Conservation (phyloP, 352 stramenopile genomes). For the Phytopythium vexans region DNA sequence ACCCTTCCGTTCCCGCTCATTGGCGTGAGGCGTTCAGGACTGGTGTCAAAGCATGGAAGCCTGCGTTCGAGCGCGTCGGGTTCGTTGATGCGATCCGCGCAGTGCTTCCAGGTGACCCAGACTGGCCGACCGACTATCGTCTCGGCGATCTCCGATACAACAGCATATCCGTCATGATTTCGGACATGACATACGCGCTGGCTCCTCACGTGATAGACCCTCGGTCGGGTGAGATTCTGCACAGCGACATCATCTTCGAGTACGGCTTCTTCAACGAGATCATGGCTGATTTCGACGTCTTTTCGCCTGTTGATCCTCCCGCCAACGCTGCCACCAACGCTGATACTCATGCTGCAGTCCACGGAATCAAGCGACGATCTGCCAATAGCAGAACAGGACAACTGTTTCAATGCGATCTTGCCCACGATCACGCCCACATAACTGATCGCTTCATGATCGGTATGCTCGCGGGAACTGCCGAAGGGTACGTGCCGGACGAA, state of each 20-base stretch:
- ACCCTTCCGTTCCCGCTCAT: slow-evolving; percentile 68
- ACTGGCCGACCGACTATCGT: slow-evolving; percentile 79
- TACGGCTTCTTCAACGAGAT: slow-evolving; percentile 83
- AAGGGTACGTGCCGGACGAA: slow-evolving; percentile 39
- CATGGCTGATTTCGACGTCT: slow-evolving; percentile 47
- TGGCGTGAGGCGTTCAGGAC: slow-evolving; percentile 60
- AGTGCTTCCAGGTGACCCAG: slow-evolving; percentile 54
- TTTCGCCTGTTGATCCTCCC: slow-evolving; percentile 33
- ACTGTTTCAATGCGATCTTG: slow-evolving; percentile 38
- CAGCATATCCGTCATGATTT: slow-evolving; percentile 86
- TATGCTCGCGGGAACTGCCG: slow-evolving; percentile 9
- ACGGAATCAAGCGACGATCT: neutral
- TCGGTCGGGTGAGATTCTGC: slow-evolving; percentile 81
- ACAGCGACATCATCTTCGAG: slow-evolving; percentile 85
- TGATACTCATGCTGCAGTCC: neutral
- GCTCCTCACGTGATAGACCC: slow-evolving; percentile 71
- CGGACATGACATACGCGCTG: slow-evolving; percentile 67
- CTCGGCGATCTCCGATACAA: slow-evolving; percentile 85
- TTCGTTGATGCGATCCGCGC: slow-evolving; percentile 69
- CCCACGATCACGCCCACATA: slow-evolving; percentile 28
- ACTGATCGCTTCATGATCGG: slow-evolving; percentile 35
- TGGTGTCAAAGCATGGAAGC: slow-evolving; percentile 73
- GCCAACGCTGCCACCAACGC: slow-evolving; percentile 2
- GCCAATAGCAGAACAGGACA: slow-evolving; percentile 3
- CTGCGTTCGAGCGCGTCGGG: slow-evolving; percentile 73